Evolutionary conservation across 2,329 filamentous ascomycete species (phyloP), one percentile per base, ranked within the genome.

Genomic region (Venturia asperata): DNA sequence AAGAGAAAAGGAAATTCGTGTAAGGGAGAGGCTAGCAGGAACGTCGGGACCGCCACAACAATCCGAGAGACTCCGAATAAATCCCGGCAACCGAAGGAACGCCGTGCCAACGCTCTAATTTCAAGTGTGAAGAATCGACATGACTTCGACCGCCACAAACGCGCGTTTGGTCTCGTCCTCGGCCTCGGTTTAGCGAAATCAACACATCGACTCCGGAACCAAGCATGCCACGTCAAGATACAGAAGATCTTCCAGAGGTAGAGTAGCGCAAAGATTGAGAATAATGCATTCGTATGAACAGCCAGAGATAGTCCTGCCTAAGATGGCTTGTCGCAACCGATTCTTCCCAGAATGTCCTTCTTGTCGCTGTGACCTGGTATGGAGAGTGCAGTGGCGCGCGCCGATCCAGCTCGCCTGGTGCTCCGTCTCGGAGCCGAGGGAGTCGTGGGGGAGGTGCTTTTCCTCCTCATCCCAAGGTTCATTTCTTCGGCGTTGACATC

Each of bases 321-420:
- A 55, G 63, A 60, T 21, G 77, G 88, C 80, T 91, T 91, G 75
- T 92, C 89, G 74, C 90, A 94, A 61, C 90, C 90, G 72, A 94
- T 94, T 64, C 90, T 82, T 56, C 89, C 89, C 64, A 94, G 81
- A 69, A 94, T 79, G 74, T 92, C 90, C 79, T 93, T 94, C 70
- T 87, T 84, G 74, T 91, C 88, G 70, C 87, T 87, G 74, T 88
- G 86, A 30, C 88, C 84, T 21, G 85, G 83, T 64, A 91, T 81
- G 71, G 86, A 89, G 70, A 90, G 78, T 5, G 74, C 77, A 63
- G 75, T 78, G 6, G 76, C 69, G 79, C 76, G 69, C 85, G 82
- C 76, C 71, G 60, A 71, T 69, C 61, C 49, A 17, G 41, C 37
- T 58, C 67, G 60, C 43, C 69, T 68, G 10, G 72, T 70, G 56